Evolutionary conservation across 2,329 filamentous ascomycete genomes (phyloP), one percentile per base, ranked within the genome.

Genomic region (Lasiodiplodia theobromae): DNA sequence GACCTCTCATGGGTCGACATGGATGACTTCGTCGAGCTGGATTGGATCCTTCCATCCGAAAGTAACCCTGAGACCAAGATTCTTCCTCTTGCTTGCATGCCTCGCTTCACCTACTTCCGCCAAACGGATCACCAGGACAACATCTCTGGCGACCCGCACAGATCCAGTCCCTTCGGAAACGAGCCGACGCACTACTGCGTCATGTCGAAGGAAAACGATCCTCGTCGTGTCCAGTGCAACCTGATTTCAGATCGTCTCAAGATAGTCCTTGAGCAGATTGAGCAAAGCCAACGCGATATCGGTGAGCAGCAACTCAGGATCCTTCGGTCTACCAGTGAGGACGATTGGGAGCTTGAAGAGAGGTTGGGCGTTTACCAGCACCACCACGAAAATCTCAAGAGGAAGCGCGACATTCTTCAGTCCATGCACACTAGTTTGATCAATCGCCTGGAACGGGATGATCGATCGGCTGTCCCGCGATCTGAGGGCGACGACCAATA

Each of bases 1-100:
- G 96, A 99, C 75, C 90, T 94, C 73, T 94, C 91, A 67, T 99
- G 96, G 96, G 94, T 99, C 71, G 96, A 99, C 76, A 98, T 99
- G 94, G 96, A 99, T 77, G 96, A 99, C 77, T 99, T 99, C 80
- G 94, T 99, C 37, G 96, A 99, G 78, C 83, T 99, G 25, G 96
- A 97, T 77, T 98, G 95, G 95, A 94, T 97, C 66, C 82, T 97
- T 28, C 95, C 95, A 0, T 91, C 93, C 16, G 93, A 97, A 76
- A 89, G 91, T 38, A 96, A 97, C 72, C 94, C 95, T 0, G 91
- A 96, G 72, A 98, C 95, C 0, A 94, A 96, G 78, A 99, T 99
- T 56, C 81, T 99, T 66, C 96, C 96, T 0, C 86, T 99, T 10
- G 94, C 92, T 0, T 98, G 91, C 74, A 93, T 95, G 23, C 96